phyloP scores from a whole-genome alignment of 805 yeast species.

The Tetrapisispora phaffii region DNA sequence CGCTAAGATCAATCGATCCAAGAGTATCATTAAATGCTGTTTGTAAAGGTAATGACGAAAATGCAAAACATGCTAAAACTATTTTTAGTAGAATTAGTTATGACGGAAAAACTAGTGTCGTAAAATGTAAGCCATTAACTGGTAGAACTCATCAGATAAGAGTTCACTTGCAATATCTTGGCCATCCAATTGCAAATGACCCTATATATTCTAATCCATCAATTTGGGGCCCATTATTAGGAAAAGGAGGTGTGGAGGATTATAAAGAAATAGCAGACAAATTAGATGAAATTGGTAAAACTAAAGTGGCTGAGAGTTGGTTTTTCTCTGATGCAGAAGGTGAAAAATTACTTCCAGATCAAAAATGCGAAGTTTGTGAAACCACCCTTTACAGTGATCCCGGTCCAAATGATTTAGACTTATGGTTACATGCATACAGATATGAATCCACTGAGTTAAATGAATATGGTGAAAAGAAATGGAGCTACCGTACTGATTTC shows the following conservation, averaged over 20 bases:
- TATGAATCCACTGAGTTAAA: constrained; percentile 47
- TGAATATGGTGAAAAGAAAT: constrained; percentile 30
- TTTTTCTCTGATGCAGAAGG: constrained; percentile 49
- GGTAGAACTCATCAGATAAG: constrained; percentile 95
- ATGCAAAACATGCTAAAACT: constrained; percentile 62
- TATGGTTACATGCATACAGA: constrained; percentile 86
- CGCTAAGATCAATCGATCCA: constrained; percentile 64
- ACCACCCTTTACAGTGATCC: constrained; percentile 77
- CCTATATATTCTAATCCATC: constrained; percentile 72
- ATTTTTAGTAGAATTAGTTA: constrained; percentile 56
- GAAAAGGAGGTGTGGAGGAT: constrained; percentile 48
- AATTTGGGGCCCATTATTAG: constrained; percentile 75
- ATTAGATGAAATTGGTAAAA: constrained; percentile 62
- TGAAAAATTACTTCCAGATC: constrained; percentile 47
- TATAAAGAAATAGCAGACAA: constrained; percentile 37
- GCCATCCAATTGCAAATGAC: constrained; percentile 85
- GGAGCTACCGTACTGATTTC: constrained; percentile 67
- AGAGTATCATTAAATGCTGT: constrained; percentile 57
- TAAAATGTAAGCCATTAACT: constrained; percentile 75
- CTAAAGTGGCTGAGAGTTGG: constrained; percentile 60
- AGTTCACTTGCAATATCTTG: constrained; percentile 84
- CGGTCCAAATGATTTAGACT: constrained; percentile 71
- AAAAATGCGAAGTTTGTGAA: constrained; percentile 55
- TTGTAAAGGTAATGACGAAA: constrained; percentile 23
- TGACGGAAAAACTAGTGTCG: constrained; percentile 55